phyloP scores from a whole-genome alignment of 371 early-diverging fungal genomes.

The Mucor plumbeus region DNA sequence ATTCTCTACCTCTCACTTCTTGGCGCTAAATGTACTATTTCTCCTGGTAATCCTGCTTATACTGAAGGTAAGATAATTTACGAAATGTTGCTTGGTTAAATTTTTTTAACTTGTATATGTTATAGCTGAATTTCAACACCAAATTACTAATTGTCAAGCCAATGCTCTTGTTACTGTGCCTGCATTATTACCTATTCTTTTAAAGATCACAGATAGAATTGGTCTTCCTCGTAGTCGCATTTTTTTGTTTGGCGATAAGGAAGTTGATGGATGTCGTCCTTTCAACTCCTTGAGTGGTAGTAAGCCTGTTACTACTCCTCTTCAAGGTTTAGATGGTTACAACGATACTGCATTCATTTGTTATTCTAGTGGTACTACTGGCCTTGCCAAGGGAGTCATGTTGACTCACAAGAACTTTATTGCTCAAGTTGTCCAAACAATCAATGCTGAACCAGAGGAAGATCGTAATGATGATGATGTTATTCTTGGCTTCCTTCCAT shows the following conservation, averaged over 20 bases:
- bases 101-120: too few species aligned
- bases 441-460: slow-evolving; percentile 26
- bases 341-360: slow-evolving; percentile 79
- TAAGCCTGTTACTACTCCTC: slow-evolving; percentile 22
- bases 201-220: slow-evolving; percentile 12
- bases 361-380: slow-evolving; percentile 91
- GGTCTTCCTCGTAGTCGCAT: slow-evolving; percentile 21
- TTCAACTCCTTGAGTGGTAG: slow-evolving; percentile 11
- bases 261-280: slow-evolving; percentile 12
- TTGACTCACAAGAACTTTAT: slow-evolving; percentile 39
- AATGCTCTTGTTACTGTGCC: slow-evolving; percentile 29
- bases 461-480: slow-evolving; percentile 33
- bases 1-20: slow-evolving; percentile 47
- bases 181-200: slow-evolving; percentile 23
- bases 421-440: slow-evolving; percentile 34
- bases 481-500: slow-evolving; percentile 76
- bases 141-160: slow-evolving; percentile 24
- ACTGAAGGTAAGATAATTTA: slow-evolving; percentile 38
- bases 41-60: slow-evolving; percentile 52
- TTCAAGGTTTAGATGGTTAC: slow-evolving; percentile 25
- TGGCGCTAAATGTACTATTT: slow-evolving; percentile 43
- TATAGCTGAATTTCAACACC: slow-evolving; percentile 31
- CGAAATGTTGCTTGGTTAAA: too few species aligned
- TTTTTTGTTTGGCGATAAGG: slow-evolving; percentile 27
- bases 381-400: slow-evolving; percentile 62